Evolutionary conservation across 768 basidiomycete species (phyloP).

Genomic region (Lyophyllum decastes): DNA sequence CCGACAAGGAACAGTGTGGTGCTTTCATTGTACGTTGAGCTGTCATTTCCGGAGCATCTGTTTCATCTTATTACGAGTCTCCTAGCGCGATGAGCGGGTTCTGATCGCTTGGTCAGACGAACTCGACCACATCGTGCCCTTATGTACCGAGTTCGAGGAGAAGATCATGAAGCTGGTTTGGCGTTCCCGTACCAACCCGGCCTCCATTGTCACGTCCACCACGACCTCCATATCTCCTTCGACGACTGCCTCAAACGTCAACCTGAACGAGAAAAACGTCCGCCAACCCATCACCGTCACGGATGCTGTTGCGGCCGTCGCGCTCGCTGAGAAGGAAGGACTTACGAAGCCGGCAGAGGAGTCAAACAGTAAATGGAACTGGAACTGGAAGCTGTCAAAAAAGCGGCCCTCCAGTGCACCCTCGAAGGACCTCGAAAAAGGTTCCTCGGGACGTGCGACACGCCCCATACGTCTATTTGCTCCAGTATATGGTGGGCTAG

Average conservation of each 20-base stretch:
- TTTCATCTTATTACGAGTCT: conserved; percentile 9
- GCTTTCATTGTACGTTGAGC: conserved; percentile 71
- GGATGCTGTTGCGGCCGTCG: conserved; percentile 33
- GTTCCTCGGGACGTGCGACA: conserved; percentile 30
- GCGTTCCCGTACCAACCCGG: conserved; percentile 41
- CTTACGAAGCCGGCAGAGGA: conserved; percentile 17
- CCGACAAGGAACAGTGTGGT: conserved; percentile 90
- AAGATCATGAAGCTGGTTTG: conserved; percentile 62
- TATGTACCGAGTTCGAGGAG: conserved; percentile 72
- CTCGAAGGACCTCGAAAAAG: conserved; percentile 54
- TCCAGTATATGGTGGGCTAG: conserved; percentile 73
- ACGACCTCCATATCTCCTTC: conserved; percentile 45
- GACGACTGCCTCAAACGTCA: conserved; percentile 51
- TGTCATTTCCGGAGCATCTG: not conserved
- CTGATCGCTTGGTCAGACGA: conserved; percentile 86
- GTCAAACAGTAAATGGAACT: conserved; percentile 31
- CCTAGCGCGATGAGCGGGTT: conserved; percentile 79
- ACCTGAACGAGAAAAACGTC: conserved; percentile 51
- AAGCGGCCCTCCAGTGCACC: conserved; percentile 29
- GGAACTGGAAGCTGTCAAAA: conserved; percentile 48
- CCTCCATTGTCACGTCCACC: conserved; percentile 40
- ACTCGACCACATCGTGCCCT: conserved; percentile 75
- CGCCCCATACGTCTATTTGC: conserved; percentile 66
- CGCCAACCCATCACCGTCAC: conserved; percentile 26
- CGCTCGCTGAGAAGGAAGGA: conserved; percentile 31